Conservation (phyloP, 169 alveolate species). For the Perkinsus chesapeaki region DNA sequence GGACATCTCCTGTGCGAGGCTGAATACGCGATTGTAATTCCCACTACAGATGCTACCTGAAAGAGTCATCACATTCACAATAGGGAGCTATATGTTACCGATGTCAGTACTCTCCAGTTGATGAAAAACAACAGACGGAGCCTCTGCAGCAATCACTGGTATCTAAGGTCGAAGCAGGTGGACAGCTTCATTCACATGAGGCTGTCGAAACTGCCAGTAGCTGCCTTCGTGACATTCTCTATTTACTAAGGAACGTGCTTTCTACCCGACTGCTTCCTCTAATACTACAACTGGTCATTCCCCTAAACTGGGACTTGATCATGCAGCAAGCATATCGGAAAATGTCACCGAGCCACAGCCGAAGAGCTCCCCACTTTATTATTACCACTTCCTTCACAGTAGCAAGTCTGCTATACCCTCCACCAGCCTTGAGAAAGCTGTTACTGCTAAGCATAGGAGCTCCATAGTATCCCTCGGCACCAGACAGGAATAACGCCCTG, state of each 20-base stretch:
- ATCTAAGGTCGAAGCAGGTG: background rate
- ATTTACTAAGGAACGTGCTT: no score
- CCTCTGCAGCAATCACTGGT: background rate
- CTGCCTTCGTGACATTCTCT: no score
- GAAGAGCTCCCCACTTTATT: background rate
- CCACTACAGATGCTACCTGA: background rate
- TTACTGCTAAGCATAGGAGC: background rate
- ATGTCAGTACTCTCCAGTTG: background rate
- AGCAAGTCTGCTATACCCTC: background rate
- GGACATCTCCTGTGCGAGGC: background rate
- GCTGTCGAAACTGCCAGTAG: no score
- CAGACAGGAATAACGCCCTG: background rate
- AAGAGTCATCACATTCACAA: background rate
- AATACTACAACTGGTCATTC: no score
- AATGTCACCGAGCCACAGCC: background rate
- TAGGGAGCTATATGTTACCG: background rate
- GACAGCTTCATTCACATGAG: no score
- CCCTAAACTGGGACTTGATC: no score
- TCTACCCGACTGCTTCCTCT: no score
- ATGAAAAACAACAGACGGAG: background rate
- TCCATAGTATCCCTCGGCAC: background rate
- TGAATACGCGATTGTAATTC: background rate
- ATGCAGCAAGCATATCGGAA: no score
- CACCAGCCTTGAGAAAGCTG: background rate
- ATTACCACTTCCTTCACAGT: background rate